Evolutionary conservation across 78 protist genomes (phyloP), one percentile per base, ranked within the genome.

Genomic region (Chrysochromulina parva): DNA sequence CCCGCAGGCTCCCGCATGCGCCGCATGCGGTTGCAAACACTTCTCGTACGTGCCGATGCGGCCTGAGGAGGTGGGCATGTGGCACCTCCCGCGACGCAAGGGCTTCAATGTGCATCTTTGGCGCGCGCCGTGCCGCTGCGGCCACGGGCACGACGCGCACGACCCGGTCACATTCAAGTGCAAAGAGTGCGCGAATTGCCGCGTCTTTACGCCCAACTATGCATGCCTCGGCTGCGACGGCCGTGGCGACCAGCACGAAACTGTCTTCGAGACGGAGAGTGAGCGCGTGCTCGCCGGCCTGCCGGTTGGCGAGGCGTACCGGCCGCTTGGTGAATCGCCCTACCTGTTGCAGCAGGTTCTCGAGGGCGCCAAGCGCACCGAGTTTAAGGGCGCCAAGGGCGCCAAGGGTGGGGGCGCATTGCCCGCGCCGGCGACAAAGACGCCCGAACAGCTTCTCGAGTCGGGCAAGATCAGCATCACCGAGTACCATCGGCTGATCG

Each of bases 1-100:
- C 24, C 28, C 55, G 57, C 73, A 38, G 38, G 17, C 73, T 1
- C 73, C 73, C 47, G 47, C 17, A 0, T 88, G 91, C 74, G 20
- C 38, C 38, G 53, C 17, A 62, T 88, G 91, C 85, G 38, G 28
- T 1, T 88, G 91, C 85, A 9, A 11, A 6, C 4, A 17, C 17
- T 69, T 24, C 54, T 28, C 16, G 38, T 88, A 13, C 66, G 57
- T 69, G 52, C 91, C 91, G 38, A 10, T 0, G 20, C 50, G 91
- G 54, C 91, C 91, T 19, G 91, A 88, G 85, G 91, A 88, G 60
- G 4, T 67, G 55, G 91, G 91, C 66, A 14, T 47, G 55, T 47
- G 91, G 26, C 17, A 20, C 38, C 91, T 88, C 11, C 17, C 82
- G 28, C 52, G 91, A 14, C 82, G 91, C 59, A 9, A 52, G 26